Evolutionary conservation across 495 filamentous ascomycete genomes (phyloP).

Genomic region (Letharia columbiana): DNA sequence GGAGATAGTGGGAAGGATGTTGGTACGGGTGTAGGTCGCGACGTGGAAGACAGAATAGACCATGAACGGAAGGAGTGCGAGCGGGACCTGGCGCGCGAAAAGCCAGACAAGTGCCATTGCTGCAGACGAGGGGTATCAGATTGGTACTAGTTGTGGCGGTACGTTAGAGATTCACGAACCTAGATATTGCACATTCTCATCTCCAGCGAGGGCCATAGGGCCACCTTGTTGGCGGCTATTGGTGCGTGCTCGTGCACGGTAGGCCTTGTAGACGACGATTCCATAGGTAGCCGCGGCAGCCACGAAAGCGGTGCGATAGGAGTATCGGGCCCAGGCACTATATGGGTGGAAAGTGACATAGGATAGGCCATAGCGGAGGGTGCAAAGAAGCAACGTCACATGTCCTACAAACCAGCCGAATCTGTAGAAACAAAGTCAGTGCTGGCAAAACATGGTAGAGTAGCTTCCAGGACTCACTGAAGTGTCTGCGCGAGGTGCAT

Average conservation of each 20-base stretch:
- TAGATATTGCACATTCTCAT: conserved; percentile 98
- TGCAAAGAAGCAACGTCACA: conserved; percentile 71
- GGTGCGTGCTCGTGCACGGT: conserved; percentile 66
- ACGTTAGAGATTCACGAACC: conserved; percentile 47
- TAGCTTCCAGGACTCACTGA: conserved; percentile 52
- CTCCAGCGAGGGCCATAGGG: conserved; percentile 54
- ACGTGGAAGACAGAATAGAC: conserved; percentile 99
- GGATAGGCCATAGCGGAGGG: conserved; percentile 70
- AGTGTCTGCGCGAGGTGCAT: conserved; percentile 73
- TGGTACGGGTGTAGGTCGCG: conserved; percentile 57
- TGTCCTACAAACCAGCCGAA: conserved; percentile 92
- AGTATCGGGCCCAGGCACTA: conserved; percentile 61
- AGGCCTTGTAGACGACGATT: conserved; percentile 98
- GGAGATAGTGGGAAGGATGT: conserved; percentile 45
- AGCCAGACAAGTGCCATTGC: conserved; percentile 96
- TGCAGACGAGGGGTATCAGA: conserved; percentile 30
- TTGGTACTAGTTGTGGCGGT: conserved; percentile 8
- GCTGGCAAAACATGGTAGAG: not conserved
- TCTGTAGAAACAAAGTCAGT: conserved; percentile 24
- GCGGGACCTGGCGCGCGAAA: conserved; percentile 74
- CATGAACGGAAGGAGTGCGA: conserved; percentile 87
- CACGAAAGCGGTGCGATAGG: conserved; percentile 83
- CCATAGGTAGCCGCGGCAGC: conserved; percentile 88
- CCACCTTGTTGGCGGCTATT: conserved; percentile 51
- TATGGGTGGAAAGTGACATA: conserved; percentile 78